Evolutionary conservation across 1,139 yeast genomes (phyloP).

Genomic region (Kurtzmaniella quercitrusa): DNA sequence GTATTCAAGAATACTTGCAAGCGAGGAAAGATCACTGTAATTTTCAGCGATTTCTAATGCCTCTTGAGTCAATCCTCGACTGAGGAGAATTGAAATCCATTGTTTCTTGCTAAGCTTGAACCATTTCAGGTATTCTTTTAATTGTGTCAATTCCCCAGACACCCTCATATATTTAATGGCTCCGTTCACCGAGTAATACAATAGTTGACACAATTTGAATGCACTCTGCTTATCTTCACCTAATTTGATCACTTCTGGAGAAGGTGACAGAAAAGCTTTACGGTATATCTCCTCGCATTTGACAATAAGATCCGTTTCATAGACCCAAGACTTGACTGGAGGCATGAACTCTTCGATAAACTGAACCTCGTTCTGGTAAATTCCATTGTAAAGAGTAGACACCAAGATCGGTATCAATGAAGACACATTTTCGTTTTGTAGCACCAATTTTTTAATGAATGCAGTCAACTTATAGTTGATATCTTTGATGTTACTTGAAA

Average conservation of each 20-base stretch:
- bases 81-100: constrained; percentile 56
- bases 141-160: constrained; percentile 16
- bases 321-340: constrained; percentile 33
- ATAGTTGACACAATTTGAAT: constrained; percentile 25
- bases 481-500: constrained; percentile 24
- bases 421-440: constrained; percentile 20
- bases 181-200: constrained; percentile 34
- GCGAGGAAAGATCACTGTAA: constrained; percentile 60
- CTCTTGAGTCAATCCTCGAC: constrained; percentile 42
- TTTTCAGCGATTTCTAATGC: constrained; percentile 66
- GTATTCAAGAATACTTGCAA: constrained; percentile 60
- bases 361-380: constrained; percentile 39
- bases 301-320: constrained; percentile 32
- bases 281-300: constrained; percentile 30
- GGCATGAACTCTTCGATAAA: constrained; percentile 22
- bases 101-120: constrained; percentile 24
- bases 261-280: constrained; percentile 14
- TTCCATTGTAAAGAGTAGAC: constrained; percentile 35
- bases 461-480: constrained; percentile 33
- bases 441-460: constrained; percentile 23
- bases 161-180: constrained; percentile 35
- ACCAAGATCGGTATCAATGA: constrained; percentile 28
- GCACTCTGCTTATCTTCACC: constrained; percentile 16
- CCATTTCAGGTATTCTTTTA: constrained; percentile 32
- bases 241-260: constrained; percentile 5